Evolutionary conservation across 2,329 filamentous ascomycete genomes (phyloP).

Genomic region (Podosphaera leucotricha): DNA sequence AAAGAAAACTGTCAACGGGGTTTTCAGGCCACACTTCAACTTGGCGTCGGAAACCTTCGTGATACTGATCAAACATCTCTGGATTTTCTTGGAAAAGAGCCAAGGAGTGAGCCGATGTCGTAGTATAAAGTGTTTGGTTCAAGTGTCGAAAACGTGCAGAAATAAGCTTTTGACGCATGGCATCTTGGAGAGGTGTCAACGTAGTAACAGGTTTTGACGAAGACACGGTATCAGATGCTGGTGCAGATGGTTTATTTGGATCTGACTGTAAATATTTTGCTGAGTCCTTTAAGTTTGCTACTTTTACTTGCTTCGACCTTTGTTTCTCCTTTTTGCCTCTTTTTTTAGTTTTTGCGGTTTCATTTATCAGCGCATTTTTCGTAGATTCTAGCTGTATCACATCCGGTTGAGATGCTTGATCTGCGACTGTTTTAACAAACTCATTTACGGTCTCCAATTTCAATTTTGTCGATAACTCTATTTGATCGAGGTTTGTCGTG

Average conservation of each 20-base stretch:
- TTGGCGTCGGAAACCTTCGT: constrained; percentile 86
- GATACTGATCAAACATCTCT: constrained; percentile 89
- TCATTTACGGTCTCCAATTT: constrained; percentile 5
- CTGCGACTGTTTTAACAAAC: not conserved
- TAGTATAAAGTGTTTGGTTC: constrained; percentile 91
- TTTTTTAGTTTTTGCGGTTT: constrained; percentile 5
- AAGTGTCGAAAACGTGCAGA: constrained; percentile 92
- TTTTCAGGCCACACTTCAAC: constrained; percentile 94
- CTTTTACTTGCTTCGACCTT: constrained; percentile 10
- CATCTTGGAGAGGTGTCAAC: constrained; percentile 75
- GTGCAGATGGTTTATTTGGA: constrained; percentile 13
- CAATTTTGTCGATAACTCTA: not conserved
- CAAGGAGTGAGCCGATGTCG: constrained; percentile 63
- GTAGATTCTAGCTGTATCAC: not conserved
- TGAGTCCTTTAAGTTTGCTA: not conserved
- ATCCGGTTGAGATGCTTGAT: not conserved
- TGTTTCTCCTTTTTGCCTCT: constrained; percentile 4
- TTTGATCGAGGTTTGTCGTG: not conserved
- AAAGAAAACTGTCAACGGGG: constrained; percentile 71
- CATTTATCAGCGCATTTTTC: not conserved
- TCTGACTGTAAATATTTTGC: not conserved
- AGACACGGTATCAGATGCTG: not conserved
- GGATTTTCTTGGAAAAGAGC: constrained; percentile 62
- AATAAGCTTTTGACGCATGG: constrained; percentile 86
- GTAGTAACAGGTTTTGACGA: constrained; percentile 25